phyloP scores from a whole-genome alignment of 106 monocot species.

The Platanthera zijinensis region DNA sequence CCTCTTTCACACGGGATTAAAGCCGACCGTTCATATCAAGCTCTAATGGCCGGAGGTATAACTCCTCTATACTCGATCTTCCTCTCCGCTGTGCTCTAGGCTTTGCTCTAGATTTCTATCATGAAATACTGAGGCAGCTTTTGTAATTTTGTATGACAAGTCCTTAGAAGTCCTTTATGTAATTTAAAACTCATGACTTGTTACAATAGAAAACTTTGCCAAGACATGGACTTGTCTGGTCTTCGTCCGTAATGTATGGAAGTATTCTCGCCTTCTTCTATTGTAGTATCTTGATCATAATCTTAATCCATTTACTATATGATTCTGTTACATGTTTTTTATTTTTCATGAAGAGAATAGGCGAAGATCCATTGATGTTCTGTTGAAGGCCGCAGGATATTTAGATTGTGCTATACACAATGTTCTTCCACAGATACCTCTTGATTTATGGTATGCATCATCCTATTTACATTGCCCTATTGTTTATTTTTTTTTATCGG shows the following conservation, averaged over 20 bases:
- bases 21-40: too few relatives aligned
- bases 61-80: too few relatives aligned
- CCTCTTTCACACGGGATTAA: too few relatives aligned
- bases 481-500: not conserved
- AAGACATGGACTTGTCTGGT: not conserved
- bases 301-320: not conserved
- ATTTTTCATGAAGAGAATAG: slow-evolving; percentile 34
- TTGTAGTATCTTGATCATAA: not conserved
- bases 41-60: too few relatives aligned
- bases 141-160: not conserved
- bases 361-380: slow-evolving; percentile 48
- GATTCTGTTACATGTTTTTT: not conserved
- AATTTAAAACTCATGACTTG: not conserved
- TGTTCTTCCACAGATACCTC: slow-evolving; percentile 58
- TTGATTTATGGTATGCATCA: slow-evolving; percentile 36
- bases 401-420: slow-evolving; percentile 60
- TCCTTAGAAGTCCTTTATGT: not conserved
- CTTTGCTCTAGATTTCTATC: too few relatives aligned
- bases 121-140: not conserved
- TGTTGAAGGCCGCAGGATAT: slow-evolving; percentile 81
- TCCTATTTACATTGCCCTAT: not conserved
- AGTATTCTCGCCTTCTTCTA: not conserved
- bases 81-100: too few relatives aligned
- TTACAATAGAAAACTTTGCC: not conserved
- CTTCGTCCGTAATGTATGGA: not conserved